Base-by-base conservation (phyloP, 2,329 filamentous ascomycete genomes). In the Neopestalotiopsis clavispora region DNA sequence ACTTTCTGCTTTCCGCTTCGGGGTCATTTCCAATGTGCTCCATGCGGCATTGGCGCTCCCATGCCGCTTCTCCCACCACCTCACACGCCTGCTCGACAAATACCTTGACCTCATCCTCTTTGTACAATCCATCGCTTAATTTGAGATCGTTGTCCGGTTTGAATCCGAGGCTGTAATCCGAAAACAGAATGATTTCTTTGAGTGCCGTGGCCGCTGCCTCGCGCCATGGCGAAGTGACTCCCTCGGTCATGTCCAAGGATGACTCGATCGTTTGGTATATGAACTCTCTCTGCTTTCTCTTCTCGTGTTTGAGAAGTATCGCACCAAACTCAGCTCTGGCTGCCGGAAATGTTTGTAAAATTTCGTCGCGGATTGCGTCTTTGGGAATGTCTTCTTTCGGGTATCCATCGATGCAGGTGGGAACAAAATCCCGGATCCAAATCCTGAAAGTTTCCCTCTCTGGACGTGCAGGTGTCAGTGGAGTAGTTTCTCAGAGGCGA, bases 141-240 rank as follows among this genome's bases (percentile, higher is more conserved):
- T 49, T 20, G 9, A 64, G 40, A 5, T n/a, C 4, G 38, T 38
- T 49, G 4, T 4, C 13, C 4, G 61, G 61, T 12, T 10, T 10
- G 40, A 49, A 49, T 3, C 42, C 61, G 4, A 64, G 42, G 34
- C 61, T 64, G 20, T 64, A 64, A 49, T 64, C 34, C n/a, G 20
- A 45, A 52, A 42, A 13, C 40, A 64, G 12, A 23, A 64, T 30
- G 40, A 52, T 32, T 17, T 64, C 61, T 17, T n/a, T 49, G 12
- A 64, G 28, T 2, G 14, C 61, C 20, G 38, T 5, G n/a, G 38
- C 12, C 12, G 61, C 61, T 3, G 40, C 42, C n/a, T 17, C 20
- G 14, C 40, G 61, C 61, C 61, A 64, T 20, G 20, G 6, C 34
- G 28, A 6, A 1, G 42, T 38, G 12, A 38, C 34, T n/a, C 28